Conservation (phyloP, 2,329 filamentous ascomycete genomes). For the Chaetomium globosum region DNA sequence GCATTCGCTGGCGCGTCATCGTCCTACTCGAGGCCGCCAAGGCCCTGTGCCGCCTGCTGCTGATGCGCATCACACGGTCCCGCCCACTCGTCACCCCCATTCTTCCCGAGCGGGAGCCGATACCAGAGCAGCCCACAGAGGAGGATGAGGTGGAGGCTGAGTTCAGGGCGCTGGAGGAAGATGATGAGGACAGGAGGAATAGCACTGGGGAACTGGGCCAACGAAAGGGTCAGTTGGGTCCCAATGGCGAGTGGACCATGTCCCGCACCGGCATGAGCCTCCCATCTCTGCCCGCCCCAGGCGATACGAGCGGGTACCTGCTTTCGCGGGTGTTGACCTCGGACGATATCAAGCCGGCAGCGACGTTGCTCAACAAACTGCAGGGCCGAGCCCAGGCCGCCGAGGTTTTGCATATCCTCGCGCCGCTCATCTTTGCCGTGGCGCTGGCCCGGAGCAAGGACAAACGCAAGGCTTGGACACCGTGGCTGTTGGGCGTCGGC, state of each 20-base stretch:
- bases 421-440: slow-evolving; percentile 83
- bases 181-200: slow-evolving; percentile 58
- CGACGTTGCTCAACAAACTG: slow-evolving; percentile 79
- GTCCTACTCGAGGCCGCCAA: slow-evolving; percentile 84
- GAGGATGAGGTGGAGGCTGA: slow-evolving; percentile 55
- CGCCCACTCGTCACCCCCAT: slow-evolving; percentile 81
- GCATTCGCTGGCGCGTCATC: slow-evolving; percentile 80
- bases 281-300: slow-evolving; percentile 76
- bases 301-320: slow-evolving; percentile 84
- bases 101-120: slow-evolving; percentile 80
- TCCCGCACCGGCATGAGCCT: slow-evolving; percentile 87
- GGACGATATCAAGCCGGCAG: slow-evolving; percentile 93
- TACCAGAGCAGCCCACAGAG: slow-evolving; percentile 62
- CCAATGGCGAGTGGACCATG: slow-evolving; percentile 74
- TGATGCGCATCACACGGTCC: slow-evolving; percentile 80
- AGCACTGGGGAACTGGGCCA: slow-evolving; percentile 22
- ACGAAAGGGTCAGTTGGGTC: slow-evolving; percentile 27
- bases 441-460: slow-evolving; percentile 74
- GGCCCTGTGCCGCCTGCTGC: slow-evolving; percentile 76
- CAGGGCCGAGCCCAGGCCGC: slow-evolving; percentile 74
- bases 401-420: slow-evolving; percentile 87
- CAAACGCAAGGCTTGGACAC: slow-evolving; percentile 72
- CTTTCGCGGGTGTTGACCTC: slow-evolving; percentile 88
- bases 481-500: slow-evolving; percentile 83
- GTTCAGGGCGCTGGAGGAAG: slow-evolving; percentile 55